Conservation (phyloP, 1,284 basidiomycete genomes). For the Austroboletus novae-zelandiae region DNA sequence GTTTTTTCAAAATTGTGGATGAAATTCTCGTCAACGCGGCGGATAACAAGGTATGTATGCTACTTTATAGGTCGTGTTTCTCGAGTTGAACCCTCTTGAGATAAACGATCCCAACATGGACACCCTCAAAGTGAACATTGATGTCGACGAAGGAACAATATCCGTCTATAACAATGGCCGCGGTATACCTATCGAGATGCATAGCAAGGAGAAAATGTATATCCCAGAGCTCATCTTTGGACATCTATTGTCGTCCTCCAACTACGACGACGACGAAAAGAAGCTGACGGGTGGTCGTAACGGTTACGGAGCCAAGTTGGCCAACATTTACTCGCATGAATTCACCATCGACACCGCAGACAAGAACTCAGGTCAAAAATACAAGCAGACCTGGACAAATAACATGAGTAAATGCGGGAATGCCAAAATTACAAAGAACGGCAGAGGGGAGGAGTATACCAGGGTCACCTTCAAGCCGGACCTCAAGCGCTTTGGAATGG, state of each 20-base stretch:
- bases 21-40: slow-evolving; percentile 99
- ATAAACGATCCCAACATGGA: slow-evolving; percentile 91
- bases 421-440: slow-evolving; percentile 92
- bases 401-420: slow-evolving; percentile 91
- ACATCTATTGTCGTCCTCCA: slow-evolving; percentile 92
- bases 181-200: slow-evolving; percentile 97
- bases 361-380: slow-evolving; percentile 85
- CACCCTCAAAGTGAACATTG: slow-evolving; percentile 83
- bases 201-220: slow-evolving; percentile 90
- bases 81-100: slow-evolving; percentile 39
- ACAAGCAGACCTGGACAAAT: slow-evolving; percentile 91
- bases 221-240: slow-evolving; percentile 99
- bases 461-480: slow-evolving; percentile 95
- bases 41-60: slow-evolving; percentile 85
- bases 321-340: slow-evolving; percentile 97
- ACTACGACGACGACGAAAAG: slow-evolving; percentile 99
- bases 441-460: slow-evolving; percentile 89
- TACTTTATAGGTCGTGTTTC: neutral
- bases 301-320: slow-evolving; percentile 97
- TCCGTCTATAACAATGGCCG: slow-evolving; percentile 95
- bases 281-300: slow-evolving; percentile 99
- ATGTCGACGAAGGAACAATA: slow-evolving; percentile 83
- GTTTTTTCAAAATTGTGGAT: slow-evolving; percentile 99
- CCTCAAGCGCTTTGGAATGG: slow-evolving; percentile 91
- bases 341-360: slow-evolving; percentile 98